Base-by-base conservation (phyloP, 1,284 basidiomycete species). In the Grifola frondosa region DNA sequence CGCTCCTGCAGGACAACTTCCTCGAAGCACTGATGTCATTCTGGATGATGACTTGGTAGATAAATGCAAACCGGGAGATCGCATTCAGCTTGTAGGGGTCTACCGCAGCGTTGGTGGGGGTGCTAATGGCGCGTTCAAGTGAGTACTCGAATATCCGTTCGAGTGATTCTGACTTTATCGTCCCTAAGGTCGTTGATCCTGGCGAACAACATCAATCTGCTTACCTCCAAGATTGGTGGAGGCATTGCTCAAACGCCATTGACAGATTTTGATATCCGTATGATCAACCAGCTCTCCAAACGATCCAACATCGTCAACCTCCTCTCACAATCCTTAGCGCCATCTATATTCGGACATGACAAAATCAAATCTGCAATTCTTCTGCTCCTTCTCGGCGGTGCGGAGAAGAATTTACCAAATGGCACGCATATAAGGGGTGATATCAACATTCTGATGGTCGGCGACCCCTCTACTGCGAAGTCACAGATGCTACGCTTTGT, bases 401-500 rank as follows among this genome's bases (percentile, higher is more conserved):
- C 91, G 44, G 96, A 99, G 71, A 99, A 99, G 79, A 99, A 99
- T 64, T 69, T 99, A 46, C 81, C 89, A 17, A 98, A 99, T 61
- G 97, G 97, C 25, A 98, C 96, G 6, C 97, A 99, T 63, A 97
- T 99, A 61, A 88, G 97, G 75, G 97, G 97, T 44, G 97, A 99
- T 66, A 99, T 99, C 77, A 99, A 99, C 69, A 79, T 99, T 59
- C 82, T 99, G 59, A 98, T 99, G 96, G 94, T 99, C 52, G 97
- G 97, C 53, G 97, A 99, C 68, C 97, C 97, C 4, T 92, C 88
- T 11, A 99, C 97, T 0, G 97, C 97, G 28, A 99, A 99, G 72
- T 94, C 90, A 34, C 97, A 99, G 64, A 77, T 99, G 66, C 77
- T 99, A 35, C 89, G 96, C 42, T 99, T 99, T 65, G 92, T 99